phyloP scores from a whole-genome alignment of 441 rosid species.

The Syzygium syzygioides region DNA sequence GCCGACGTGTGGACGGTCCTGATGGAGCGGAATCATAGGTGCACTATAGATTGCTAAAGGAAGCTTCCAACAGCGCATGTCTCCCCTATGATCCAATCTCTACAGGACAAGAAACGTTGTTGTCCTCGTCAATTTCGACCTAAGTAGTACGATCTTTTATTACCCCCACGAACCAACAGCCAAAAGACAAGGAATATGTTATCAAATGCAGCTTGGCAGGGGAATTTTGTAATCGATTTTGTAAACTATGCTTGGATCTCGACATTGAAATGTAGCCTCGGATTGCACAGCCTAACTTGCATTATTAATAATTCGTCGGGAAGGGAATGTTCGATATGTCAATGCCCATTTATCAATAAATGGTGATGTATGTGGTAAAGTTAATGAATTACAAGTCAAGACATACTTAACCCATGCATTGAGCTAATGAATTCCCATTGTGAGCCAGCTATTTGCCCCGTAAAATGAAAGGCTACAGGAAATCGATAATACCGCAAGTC shows the following conservation, averaged over 20 bases:
- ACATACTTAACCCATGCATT: accelerated
- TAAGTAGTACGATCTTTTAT: neutral
- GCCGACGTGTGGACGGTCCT: neutral
- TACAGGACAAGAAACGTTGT: neutral
- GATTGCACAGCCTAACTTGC: neutral
- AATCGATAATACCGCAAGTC: accelerated
- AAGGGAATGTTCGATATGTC: neutral
- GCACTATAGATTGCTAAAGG: neutral
- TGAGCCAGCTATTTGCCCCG: neutral
- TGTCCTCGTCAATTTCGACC: neutral
- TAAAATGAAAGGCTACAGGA: accelerated
- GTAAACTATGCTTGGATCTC: neutral
- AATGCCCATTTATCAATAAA: accelerated
- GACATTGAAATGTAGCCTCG: neutral
- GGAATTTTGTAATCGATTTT: neutral
- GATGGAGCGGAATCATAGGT: neutral
- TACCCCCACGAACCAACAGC: neutral
- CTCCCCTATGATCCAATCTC: neutral
- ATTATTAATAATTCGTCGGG: neutral
- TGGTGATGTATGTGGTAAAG: neutral
- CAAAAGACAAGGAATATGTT: neutral
- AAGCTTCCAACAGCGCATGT: neutral
- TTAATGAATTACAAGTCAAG: too few species aligned
- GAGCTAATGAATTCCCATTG: neutral
- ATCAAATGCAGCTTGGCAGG: neutral